phyloP scores from a whole-genome alignment of 169 alveolate genomes.

The Plasmodium relictum region DNA sequence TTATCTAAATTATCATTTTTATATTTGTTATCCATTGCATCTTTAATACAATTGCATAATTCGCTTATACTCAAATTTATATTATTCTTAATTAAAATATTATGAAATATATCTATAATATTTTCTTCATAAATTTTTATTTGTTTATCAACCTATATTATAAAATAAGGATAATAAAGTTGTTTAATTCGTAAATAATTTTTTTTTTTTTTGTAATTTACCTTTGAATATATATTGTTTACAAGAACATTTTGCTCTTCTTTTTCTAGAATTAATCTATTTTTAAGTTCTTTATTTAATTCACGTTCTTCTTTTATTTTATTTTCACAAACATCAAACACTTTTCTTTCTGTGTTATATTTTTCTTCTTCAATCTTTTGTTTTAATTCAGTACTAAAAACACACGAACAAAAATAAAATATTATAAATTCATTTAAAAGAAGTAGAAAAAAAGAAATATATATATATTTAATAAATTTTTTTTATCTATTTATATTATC shows the following conservation, averaged over 20 bases:
- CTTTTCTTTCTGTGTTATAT: background rate
- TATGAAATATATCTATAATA: constrained; percentile 43
- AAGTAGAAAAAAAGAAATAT: background rate
- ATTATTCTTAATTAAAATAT: constrained; percentile 16
- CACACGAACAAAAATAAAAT: background rate
- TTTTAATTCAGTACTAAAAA: constrained; percentile 27
- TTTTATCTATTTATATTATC: background rate
- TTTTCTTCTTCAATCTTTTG: constrained; percentile 18
- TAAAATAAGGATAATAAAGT: background rate
- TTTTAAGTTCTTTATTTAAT: constrained; percentile 35
- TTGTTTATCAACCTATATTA: constrained; percentile 52
- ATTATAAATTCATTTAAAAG: background rate
- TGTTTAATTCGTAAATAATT: background rate
- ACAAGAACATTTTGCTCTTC: constrained; percentile 15
- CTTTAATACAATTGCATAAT: constrained; percentile 26
- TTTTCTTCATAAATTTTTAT: constrained; percentile 68
- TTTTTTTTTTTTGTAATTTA: constrained; percentile 6
- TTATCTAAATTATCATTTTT: background rate
- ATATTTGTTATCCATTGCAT: constrained; percentile 23
- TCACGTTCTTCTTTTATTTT: constrained; percentile 32
- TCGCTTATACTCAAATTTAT: constrained; percentile 14
- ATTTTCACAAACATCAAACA: background rate
- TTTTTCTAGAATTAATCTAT: background rate
- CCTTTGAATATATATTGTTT: constrained; percentile 48
- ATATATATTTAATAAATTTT: background rate